Conservation (phyloP, 768 basidiomycete genomes). For the Rhizopogon roseolus region DNA sequence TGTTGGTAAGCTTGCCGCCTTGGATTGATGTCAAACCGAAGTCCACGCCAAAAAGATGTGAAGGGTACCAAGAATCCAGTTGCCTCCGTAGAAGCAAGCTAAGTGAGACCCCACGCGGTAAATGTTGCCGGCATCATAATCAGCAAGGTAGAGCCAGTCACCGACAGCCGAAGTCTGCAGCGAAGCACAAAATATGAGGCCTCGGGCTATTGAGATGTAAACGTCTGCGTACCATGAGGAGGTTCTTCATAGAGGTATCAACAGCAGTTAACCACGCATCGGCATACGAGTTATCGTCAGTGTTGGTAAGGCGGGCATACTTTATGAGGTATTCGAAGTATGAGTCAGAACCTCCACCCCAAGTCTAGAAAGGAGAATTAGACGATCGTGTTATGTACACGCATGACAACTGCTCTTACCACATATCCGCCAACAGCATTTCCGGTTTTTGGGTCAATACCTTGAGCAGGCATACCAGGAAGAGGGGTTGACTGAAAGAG, state of each 20-base stretch:
- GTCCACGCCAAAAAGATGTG: not conserved
- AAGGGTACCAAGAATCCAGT: constrained; percentile 63
- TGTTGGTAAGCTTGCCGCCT: constrained; percentile 68
- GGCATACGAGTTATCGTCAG: constrained; percentile 54
- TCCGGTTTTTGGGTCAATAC: constrained; percentile 51
- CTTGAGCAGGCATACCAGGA: constrained; percentile 52
- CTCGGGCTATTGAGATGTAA: rapidly evolving
- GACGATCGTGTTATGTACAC: not conserved
- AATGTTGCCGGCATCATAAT: constrained; percentile 44
- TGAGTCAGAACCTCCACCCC: constrained; percentile 66
- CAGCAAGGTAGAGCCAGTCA: constrained; percentile 58
- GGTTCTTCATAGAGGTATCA: constrained; percentile 59
- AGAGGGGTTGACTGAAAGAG: constrained; percentile 13
- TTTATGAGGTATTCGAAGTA: constrained; percentile 80
- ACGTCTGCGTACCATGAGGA: constrained; percentile 43
- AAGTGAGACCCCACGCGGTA: constrained; percentile 68
- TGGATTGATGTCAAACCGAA: constrained; percentile 4
- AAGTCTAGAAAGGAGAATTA: constrained; percentile 39
- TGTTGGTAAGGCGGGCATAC: constrained; percentile 61
- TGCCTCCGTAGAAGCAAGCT: constrained; percentile 72
- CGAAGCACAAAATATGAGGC: not conserved
- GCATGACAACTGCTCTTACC: constrained; percentile 26
- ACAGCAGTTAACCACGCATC: constrained; percentile 69
- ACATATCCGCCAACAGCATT: constrained; percentile 49
- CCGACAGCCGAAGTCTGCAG: constrained; percentile 63